Evolutionary conservation across 108 stramenopile species (phyloP).

Genomic region (Cyclotella choctawhatcheeana): DNA sequence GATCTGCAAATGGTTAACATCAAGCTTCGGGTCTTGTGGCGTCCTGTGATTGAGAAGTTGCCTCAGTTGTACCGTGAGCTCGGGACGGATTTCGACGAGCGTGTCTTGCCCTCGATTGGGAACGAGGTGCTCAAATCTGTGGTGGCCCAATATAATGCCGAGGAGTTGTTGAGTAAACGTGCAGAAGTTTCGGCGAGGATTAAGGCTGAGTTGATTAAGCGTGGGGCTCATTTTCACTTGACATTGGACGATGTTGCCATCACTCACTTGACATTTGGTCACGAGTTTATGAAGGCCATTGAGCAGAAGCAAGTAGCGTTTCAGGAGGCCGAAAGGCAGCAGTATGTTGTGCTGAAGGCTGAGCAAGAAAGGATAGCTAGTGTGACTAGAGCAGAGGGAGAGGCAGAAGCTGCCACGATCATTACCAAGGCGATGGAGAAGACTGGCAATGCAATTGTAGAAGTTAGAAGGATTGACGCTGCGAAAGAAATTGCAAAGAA

Average conservation of each 20-base stretch:
- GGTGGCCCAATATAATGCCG: slow-evolving; percentile 99
- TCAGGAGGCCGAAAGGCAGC: slow-evolving; percentile 99
- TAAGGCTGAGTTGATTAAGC: slow-evolving; percentile 92
- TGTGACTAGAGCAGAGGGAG: slow-evolving; percentile 99
- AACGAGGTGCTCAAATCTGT: slow-evolving; percentile 99
- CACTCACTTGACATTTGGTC: slow-evolving; percentile 98
- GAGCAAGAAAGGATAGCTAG: slow-evolving; percentile 98
- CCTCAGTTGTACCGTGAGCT: slow-evolving; percentile 94
- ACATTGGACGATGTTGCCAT: slow-evolving; percentile 99
- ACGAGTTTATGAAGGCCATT: slow-evolving; percentile 99
- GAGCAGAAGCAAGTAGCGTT: slow-evolving; percentile 99
- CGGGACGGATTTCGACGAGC: slow-evolving; percentile 97
- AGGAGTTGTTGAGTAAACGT: slow-evolving; percentile 98
- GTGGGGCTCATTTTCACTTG: slow-evolving; percentile 94
- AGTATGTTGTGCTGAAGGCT: slow-evolving; percentile 94
- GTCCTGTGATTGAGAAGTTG: slow-evolving; percentile 93
- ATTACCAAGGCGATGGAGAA: slow-evolving; percentile 97
- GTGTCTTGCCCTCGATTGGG: slow-evolving; percentile 98
- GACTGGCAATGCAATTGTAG: slow-evolving; percentile 96
- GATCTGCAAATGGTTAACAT: slow-evolving; percentile 99
- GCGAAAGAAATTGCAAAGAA: slow-evolving; percentile 98
- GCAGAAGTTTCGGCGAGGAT: slow-evolving; percentile 94
- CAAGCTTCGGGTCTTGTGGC: slow-evolving; percentile 96
- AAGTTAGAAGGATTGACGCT: slow-evolving; percentile 99
- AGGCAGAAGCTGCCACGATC: slow-evolving; percentile 96